phyloP scores from a whole-genome alignment of 768 basidiomycete species.

The Pisolithus microcarpus region DNA sequence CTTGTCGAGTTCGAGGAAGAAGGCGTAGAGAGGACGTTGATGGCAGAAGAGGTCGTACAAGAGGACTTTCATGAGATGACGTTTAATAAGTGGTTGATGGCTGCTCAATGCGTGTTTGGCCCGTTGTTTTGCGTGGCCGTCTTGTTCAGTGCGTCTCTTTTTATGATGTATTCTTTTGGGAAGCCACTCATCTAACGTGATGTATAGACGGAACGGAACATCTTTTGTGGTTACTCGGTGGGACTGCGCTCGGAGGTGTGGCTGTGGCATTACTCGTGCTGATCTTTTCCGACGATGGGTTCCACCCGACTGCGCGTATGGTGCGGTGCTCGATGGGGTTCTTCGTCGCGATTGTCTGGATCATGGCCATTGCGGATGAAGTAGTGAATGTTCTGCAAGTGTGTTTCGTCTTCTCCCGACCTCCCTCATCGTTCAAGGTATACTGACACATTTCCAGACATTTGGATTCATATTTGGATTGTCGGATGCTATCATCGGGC shows the following conservation, averaged over 20 bases:
- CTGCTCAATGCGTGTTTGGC: conserved; percentile 74
- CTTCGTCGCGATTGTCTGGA: conserved; percentile 88
- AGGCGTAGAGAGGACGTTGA: conserved; percentile 56
- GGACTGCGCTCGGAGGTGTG: conserved; percentile 48
- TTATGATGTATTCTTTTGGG: background rate
- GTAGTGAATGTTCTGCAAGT: conserved; percentile 89
- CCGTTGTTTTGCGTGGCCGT: conserved; percentile 72
- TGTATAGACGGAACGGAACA: conserved; percentile 39
- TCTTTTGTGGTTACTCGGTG: conserved; percentile 47
- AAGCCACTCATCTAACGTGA: background rate
- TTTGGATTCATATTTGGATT: conserved; percentile 92
- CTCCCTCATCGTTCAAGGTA: background rate
- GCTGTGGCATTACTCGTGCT: conserved; percentile 48
- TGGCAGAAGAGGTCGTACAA: conserved; percentile 68
- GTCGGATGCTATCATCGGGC: conserved; percentile 93
- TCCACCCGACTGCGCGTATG: conserved; percentile 50
- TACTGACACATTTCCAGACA: conserved; percentile 46
- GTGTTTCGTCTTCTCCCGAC: conserved; percentile 18
- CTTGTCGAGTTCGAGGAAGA: conserved; percentile 73
- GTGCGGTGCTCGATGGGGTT: conserved; percentile 88
- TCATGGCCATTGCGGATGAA: conserved; percentile 96
- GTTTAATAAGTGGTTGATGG: conserved; percentile 81
- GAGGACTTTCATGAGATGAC: conserved; percentile 59
- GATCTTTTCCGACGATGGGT: conserved; percentile 53
- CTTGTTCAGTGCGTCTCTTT: conserved; percentile 56